Base-by-base conservation (phyloP, 768 basidiomycete species). In the Terana coerulea region DNA sequence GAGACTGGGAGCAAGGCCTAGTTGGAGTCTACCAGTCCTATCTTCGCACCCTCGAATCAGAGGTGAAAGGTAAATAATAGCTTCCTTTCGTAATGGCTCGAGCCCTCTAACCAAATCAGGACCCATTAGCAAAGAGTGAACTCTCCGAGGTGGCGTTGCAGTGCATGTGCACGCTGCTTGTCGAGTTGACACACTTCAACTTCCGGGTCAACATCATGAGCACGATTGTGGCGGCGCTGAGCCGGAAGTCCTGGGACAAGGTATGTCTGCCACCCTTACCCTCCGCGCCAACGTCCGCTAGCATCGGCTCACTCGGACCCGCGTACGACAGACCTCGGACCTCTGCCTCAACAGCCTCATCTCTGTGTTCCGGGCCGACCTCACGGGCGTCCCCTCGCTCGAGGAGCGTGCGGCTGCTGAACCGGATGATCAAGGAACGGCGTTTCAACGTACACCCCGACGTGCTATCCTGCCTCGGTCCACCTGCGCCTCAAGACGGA, bases 1-100 rank as follows among this genome's bases (percentile, higher is more conserved):
- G 97, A 57, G 97, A 98, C 62, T 98, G 88, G 80, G 97, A 99
- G 65, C 93, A 98, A 67, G 90, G 95, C 22, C 75, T 99, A 49
- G 87, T 98, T 29, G 69, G 75, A 48, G 81, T 85, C 21, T 99
- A 99, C 68, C 94, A 97, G 69, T 74, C 77, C 17, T 98, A 94
- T 72, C 78, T 99, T 57, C 88, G 85, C 47, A 75, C 80, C 37
- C 76, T 98, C 34, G 95, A 98, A 69, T 67, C 72, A 25, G 95
- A 97, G 70, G 69, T 97, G 59, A 95, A 94, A 80, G 81, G 93
- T 90, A 57, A n/a, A n/a, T 46, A 72, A 63, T 21, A 33, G 25
- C 24, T 63, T 47, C 29, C n/a, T 5, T 30, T 30, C 22, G 7
- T 29, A 19, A 22, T 25, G 12, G 11, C 3, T 49, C 11, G 36